These are phyloP conservation scores for Macrotyloma uniflorum DNA, from an alignment of 306 rosid genomes.

Conservation along the genomic window DNA sequence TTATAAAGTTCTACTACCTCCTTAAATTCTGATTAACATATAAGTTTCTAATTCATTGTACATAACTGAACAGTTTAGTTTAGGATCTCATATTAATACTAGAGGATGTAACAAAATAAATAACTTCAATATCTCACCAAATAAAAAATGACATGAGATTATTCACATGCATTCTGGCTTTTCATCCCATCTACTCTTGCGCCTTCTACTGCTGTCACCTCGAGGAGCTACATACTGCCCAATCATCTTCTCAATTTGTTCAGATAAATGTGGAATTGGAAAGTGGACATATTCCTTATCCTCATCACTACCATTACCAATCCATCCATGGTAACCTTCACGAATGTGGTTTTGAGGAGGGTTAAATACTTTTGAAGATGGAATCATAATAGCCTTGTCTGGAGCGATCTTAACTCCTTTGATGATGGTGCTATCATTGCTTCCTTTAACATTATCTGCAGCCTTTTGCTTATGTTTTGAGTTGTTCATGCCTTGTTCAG, in stretches of 20 bases:
- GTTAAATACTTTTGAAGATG: constrained; percentile 16
- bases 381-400: neutral
- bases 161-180: constrained; percentile 41
- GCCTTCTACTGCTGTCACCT: constrained; percentile 15
- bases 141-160: no score
- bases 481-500: neutral
- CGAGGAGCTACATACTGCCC: constrained; percentile 1
- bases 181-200: constrained; percentile 64
- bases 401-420: neutral
- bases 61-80: no score
- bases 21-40: no score
- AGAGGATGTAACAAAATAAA: no score
- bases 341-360: constrained; percentile 16
- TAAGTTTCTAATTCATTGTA: no score
- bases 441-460: constrained; percentile 11
- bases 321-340: constrained; percentile 63
- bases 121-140: no score
- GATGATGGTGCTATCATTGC: neutral
- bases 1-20: no score
- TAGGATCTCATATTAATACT: no score
- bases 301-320: constrained; percentile 1
- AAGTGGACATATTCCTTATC: constrained; percentile 37
- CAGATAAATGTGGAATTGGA: constrained; percentile 37
- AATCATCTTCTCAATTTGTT: constrained; percentile 36
- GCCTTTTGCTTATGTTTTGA: neutral